Conservation (phyloP, 768 basidiomycete genomes). For the Amanita rubescens region DNA sequence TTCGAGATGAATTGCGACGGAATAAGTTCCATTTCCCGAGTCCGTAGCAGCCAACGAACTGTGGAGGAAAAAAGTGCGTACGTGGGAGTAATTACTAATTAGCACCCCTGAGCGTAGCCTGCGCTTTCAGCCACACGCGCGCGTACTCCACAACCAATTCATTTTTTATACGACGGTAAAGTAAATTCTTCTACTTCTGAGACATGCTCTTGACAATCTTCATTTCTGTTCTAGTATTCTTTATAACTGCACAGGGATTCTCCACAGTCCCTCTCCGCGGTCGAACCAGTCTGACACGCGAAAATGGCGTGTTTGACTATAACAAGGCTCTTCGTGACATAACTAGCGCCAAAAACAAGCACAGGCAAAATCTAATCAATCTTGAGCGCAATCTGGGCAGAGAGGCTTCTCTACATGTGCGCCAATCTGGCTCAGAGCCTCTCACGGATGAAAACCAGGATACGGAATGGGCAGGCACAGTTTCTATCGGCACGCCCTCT, state of each 20-base stretch:
- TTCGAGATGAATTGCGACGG: conserved; percentile 41
- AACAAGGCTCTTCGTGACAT: conserved; percentile 12
- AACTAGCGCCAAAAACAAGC: conserved; percentile 16
- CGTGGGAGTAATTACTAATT: neutral
- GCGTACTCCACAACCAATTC: no score
- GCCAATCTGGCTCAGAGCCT: conserved; percentile 3
- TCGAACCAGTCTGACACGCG: conserved; percentile 6
- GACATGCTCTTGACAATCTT: neutral
- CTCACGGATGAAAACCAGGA: conserved; percentile 30
- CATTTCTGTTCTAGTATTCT: neutral
- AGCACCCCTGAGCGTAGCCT: neutral
- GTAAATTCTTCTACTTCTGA: no score
- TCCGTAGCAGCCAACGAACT: neutral
- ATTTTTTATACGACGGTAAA: no score
- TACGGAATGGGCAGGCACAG: conserved; percentile 38
- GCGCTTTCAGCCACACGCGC: no score
- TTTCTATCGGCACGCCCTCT: conserved; percentile 42
- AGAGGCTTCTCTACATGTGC: neutral
- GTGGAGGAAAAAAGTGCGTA: neutral
- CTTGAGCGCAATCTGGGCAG: conserved; percentile 14
- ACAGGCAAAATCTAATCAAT: conserved; percentile 19
- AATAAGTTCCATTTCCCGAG: neutral
- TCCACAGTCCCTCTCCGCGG: neutral
- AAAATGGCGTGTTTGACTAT: conserved; percentile 17
- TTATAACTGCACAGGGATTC: neutral